Conservation (phyloP, 2,329 filamentous ascomycete species). For the Paecilomyces formosus region DNA sequence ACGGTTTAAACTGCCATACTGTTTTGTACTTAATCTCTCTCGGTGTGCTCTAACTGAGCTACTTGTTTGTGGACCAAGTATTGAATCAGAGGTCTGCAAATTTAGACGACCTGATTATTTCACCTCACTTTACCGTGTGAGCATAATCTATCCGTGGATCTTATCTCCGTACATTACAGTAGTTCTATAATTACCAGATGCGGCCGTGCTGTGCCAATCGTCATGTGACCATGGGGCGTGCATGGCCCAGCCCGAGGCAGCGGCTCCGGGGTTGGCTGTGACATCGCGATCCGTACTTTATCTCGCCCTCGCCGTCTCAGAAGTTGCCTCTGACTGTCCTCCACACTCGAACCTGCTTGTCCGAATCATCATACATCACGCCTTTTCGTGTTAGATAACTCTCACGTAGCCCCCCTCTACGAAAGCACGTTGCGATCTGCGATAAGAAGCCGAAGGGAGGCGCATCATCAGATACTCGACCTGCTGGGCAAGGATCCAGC, state of each 20-base stretch:
- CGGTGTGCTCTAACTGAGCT: not conserved
- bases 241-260: not conserved
- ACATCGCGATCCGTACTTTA: not conserved
- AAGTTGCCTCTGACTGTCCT: not conserved
- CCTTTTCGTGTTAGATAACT: not conserved
- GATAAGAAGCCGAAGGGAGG: not conserved
- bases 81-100: not conserved
- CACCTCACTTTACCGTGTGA: not conserved
- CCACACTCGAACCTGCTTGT: not conserved
- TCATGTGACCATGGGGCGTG: not conserved
- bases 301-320: slow-evolving; percentile 3
- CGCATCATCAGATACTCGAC: not conserved
- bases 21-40: slow-evolving; percentile 4
- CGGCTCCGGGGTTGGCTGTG: not conserved
- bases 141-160: not conserved
- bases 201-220: not conserved
- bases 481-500: not conserved
- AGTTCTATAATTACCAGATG: not conserved
- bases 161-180: no score
- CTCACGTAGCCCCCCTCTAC: not conserved
- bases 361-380: not conserved
- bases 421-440: not conserved
- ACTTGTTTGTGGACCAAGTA: not conserved
- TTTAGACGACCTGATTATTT: not conserved
- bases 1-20: slow-evolving; percentile 1